Conservation (phyloP, 768 basidiomycete species). For the Candolleomyces efflorescens region DNA sequence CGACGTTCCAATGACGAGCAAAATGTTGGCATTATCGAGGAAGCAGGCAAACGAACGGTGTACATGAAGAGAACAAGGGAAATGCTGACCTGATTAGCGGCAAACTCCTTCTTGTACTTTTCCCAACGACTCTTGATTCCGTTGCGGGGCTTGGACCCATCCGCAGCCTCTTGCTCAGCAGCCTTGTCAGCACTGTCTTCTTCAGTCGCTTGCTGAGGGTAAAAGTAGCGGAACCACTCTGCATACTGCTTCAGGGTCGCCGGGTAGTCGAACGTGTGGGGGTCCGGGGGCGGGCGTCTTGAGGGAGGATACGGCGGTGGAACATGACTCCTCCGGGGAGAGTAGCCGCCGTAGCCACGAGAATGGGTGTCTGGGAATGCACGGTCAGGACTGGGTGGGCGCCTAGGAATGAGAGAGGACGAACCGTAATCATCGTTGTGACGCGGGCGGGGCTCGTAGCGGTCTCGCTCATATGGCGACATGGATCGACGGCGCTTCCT, state of each 20-base stretch:
- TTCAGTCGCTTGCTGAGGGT: slow-evolving; percentile 71
- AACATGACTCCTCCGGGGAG: slow-evolving; percentile 53
- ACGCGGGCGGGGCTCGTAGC: slow-evolving; percentile 79
- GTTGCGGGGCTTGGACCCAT: slow-evolving; percentile 78
- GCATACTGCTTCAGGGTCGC: slow-evolving; percentile 80
- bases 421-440: slow-evolving; percentile 82
- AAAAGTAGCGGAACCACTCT: slow-evolving; percentile 81
- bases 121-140: slow-evolving; percentile 86
- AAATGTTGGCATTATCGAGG: neutral
- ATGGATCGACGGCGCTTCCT: slow-evolving; percentile 78
- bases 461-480: slow-evolving; percentile 79
- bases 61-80: slow-evolving; percentile 21
- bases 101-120: slow-evolving; percentile 91
- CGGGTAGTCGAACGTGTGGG: slow-evolving; percentile 78
- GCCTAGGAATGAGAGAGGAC: slow-evolving; percentile 13
- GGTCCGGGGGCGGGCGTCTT: slow-evolving; percentile 69
- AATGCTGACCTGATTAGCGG: slow-evolving; percentile 76
- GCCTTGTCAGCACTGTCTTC: slow-evolving; percentile 84
- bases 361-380: slow-evolving; percentile 55
- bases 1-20: neutral
- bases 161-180: slow-evolving; percentile 78
- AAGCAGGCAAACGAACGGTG: neutral
- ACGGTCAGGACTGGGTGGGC: slow-evolving; percentile 10
- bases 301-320: slow-evolving; percentile 39
- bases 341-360: slow-evolving; percentile 53